A percentile compares a stretch with the other conserved stretches of the same genome.
phyloP scores from a whole-genome alignment of 1,284 basidiomycete species.

The Sporisorium graminicola region DNA sequence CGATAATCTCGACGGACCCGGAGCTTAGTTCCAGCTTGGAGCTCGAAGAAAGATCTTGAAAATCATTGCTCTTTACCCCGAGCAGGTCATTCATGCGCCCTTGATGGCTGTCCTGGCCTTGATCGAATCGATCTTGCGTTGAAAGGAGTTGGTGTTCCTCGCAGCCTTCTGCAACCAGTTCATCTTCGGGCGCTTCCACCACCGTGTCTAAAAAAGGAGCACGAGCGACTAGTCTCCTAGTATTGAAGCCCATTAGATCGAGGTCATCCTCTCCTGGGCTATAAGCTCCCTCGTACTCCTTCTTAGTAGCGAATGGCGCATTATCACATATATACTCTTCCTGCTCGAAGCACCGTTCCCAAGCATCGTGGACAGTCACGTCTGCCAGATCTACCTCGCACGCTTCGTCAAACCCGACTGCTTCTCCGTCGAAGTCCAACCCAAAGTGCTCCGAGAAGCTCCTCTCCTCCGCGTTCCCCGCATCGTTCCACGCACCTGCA shows the following conservation, averaged over 20 bases:
- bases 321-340: background rate
- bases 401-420: background rate
- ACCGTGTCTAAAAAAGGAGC: constrained; percentile 40
- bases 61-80: background rate
- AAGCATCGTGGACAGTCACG: constrained; percentile 21
- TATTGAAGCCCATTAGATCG: constrained; percentile 16
- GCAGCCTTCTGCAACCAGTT: background rate
- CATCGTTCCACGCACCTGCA: background rate
- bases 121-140: background rate
- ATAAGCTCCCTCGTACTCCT: background rate
- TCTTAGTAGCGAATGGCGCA: background rate
- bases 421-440: background rate
- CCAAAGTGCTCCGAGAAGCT: background rate
- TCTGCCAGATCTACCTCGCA: constrained; percentile 24
- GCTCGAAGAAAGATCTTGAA: background rate
- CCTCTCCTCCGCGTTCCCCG: background rate
- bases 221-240: constrained; percentile 15
- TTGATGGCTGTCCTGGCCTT: background rate
- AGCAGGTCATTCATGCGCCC: background rate
- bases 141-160: background rate
- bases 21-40: background rate
- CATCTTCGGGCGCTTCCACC: constrained; percentile 25
- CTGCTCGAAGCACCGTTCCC: constrained; percentile 11
- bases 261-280: background rate
- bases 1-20: background rate